These are phyloP conservation scores for Pythium rhizo-oryzae DNA, from an alignment of 352 stramenopile genomes.

Conservation along the genomic window DNA sequence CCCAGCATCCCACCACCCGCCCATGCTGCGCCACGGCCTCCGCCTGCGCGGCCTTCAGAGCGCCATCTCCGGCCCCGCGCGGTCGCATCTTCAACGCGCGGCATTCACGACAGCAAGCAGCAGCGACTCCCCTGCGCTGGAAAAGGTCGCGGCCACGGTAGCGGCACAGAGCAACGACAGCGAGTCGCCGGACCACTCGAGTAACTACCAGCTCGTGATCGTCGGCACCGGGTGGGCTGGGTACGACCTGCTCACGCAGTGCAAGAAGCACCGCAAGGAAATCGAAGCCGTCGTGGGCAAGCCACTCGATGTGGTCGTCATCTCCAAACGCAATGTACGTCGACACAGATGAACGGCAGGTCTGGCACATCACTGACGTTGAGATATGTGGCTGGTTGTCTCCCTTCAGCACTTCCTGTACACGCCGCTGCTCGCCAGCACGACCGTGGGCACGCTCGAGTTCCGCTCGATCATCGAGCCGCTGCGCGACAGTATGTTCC, in stretches of 20 bases:
- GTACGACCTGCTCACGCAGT: slow-evolving; percentile 77
- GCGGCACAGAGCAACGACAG: background rate
- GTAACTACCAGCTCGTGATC: slow-evolving; percentile 77
- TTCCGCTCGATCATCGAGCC: slow-evolving; percentile 98
- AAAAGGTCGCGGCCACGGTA: slow-evolving; percentile 8
- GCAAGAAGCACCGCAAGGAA: slow-evolving; percentile 74
- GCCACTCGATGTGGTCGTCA: slow-evolving; percentile 71
- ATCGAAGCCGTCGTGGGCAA: slow-evolving; percentile 64
- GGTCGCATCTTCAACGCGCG: slow-evolving; percentile 2
- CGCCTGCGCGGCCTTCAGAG: slow-evolving; percentile 7
- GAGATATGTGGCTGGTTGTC: slow-evolving; percentile 13
- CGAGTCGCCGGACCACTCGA: slow-evolving; percentile 28
- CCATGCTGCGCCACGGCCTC: slow-evolving; percentile 15
- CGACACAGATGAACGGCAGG: no score
- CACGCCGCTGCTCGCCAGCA: slow-evolving; percentile 96
- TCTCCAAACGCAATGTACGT: slow-evolving; percentile 79
- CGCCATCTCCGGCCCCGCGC: background rate
- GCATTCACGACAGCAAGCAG: slow-evolving; percentile 3
- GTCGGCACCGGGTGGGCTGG: slow-evolving; percentile 80
- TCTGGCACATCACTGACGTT: background rate
- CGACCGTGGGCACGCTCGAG: slow-evolving; percentile 95
- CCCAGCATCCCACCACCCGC: background rate
- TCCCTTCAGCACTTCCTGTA: slow-evolving; percentile 95
- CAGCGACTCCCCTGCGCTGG: background rate
- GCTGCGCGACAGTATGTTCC: slow-evolving; percentile 85